Conservation (phyloP, 202 grass and related monocot species). For the Eragrostis tef region DNA sequence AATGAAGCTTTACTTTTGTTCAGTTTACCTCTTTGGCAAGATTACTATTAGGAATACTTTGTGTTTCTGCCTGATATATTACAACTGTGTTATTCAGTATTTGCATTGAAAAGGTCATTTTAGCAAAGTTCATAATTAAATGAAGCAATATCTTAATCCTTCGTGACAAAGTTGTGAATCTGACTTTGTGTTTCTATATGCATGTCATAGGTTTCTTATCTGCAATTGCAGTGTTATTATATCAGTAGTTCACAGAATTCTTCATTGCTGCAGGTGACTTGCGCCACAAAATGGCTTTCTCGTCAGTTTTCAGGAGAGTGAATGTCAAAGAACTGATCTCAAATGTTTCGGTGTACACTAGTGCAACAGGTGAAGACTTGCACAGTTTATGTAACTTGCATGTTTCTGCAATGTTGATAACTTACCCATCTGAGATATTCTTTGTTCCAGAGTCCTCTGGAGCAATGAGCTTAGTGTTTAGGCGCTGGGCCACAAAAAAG, state of each 20-base stretch:
- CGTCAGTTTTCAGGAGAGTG: constrained; percentile 67
- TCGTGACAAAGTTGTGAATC: background rate
- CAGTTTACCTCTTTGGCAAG: background rate
- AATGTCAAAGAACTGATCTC: constrained; percentile 73
- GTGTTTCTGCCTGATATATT: background rate
- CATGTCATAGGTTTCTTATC: background rate
- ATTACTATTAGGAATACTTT: background rate
- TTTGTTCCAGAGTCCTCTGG: constrained; percentile 67
- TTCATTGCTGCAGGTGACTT: constrained; percentile 36
- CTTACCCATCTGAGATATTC: background rate
- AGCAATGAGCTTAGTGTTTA: constrained; percentile 65
- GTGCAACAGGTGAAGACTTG: constrained; percentile 51
- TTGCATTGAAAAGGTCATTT: background rate
- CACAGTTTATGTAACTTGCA: background rate
- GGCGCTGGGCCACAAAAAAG: constrained; percentile 90
- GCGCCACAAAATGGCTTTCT: constrained; percentile 60
- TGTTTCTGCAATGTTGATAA: background rate
- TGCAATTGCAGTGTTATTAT: background rate
- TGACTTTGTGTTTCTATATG: background rate
- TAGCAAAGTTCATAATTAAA: background rate
- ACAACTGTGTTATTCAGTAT: background rate
- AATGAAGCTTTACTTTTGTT: background rate
- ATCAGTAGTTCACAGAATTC: background rate
- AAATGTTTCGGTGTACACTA: constrained; percentile 62
- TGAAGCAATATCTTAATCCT: background rate